Conservation (phyloP, 129 eudicot genomes). For the Helianthus tuberosus region DNA sequence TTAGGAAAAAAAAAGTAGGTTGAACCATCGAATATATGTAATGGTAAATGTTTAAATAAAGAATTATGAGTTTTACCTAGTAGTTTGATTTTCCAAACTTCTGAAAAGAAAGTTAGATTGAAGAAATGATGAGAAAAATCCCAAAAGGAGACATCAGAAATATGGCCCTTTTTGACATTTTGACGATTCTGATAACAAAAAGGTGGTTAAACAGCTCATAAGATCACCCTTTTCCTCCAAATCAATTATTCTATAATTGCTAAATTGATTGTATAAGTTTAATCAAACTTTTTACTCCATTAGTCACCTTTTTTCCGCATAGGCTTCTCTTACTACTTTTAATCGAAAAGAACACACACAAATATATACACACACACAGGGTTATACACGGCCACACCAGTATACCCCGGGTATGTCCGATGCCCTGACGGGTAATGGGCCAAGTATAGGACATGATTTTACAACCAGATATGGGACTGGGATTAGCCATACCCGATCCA, state of each 20-base stretch:
- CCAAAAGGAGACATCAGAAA: slow-evolving; percentile 21
- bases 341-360: too few relatives aligned
- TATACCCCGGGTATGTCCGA: too few relatives aligned
- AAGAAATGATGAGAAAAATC: slow-evolving; percentile 38
- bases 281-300: neutral
- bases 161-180: slow-evolving; percentile 33
- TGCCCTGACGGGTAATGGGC: too few relatives aligned
- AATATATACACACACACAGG: too few relatives aligned
- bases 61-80: neutral
- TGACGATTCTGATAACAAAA: slow-evolving; percentile 25
- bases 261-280: slow-evolving; percentile 10
- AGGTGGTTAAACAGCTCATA: slow-evolving; percentile 35
- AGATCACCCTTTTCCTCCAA: slow-evolving; percentile 30
- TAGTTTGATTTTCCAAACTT: slow-evolving; percentile 10
- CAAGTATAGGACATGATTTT: too few relatives aligned
- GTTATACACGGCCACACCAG: too few relatives aligned
- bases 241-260: slow-evolving; percentile 33
- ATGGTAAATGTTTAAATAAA: neutral
- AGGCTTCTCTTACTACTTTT: too few relatives aligned
- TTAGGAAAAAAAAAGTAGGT: neutral
- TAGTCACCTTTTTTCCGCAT: neutral
- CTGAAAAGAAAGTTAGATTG: slow-evolving; percentile 17
- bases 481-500: too few relatives aligned
- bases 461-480: too few relatives aligned
- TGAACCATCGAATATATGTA: neutral